These are phyloP conservation scores for Podospora sp. DNA, from an alignment of 495 filamentous ascomycete genomes.

Conservation along the genomic window DNA sequence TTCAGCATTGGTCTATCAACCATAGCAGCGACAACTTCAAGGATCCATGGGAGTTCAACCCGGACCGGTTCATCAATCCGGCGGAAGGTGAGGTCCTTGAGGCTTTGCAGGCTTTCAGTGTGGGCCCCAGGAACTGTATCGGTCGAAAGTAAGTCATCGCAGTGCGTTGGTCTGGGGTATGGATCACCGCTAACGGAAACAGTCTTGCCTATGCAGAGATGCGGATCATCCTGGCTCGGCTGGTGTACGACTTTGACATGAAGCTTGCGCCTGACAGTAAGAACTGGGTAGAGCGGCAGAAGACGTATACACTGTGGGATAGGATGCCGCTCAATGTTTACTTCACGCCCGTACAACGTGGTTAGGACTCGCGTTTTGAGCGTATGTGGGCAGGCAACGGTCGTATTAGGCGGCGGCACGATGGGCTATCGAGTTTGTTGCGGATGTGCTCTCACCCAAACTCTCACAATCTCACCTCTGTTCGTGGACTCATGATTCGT, in stretches of 20 bases:
- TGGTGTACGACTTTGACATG: conserved; percentile 46
- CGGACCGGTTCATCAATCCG: conserved; percentile 36
- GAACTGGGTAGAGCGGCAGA: conserved; percentile 34
- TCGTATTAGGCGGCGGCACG: too few relatives aligned
- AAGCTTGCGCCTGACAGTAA: conserved; percentile 32
- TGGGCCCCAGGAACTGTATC: conserved; percentile 45
- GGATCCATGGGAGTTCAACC: conserved; percentile 40
- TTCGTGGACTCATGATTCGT: too few relatives aligned
- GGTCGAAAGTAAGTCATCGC: conserved; percentile 45
- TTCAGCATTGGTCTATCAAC: conserved; percentile 42
- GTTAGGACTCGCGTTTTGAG: not conserved
- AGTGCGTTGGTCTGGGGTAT: too few relatives aligned
- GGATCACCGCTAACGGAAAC: not conserved
- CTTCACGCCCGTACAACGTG: conserved; percentile 11
- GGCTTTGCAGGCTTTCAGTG: conserved; percentile 40
- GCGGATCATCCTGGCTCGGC: conserved; percentile 43
- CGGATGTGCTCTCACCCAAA: too few relatives aligned
- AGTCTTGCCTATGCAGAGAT: conserved; percentile 46
- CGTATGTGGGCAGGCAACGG: too few relatives aligned
- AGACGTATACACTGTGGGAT: conserved; percentile 40
- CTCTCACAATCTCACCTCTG: too few relatives aligned
- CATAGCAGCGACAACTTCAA: conserved; percentile 41
- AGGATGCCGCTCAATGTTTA: conserved; percentile 39
- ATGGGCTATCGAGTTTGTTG: too few relatives aligned
- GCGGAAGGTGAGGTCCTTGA: conserved; percentile 36